Conservation (phyloP, 2,329 filamentous ascomycete species). For the Fusarium tricinctum region DNA sequence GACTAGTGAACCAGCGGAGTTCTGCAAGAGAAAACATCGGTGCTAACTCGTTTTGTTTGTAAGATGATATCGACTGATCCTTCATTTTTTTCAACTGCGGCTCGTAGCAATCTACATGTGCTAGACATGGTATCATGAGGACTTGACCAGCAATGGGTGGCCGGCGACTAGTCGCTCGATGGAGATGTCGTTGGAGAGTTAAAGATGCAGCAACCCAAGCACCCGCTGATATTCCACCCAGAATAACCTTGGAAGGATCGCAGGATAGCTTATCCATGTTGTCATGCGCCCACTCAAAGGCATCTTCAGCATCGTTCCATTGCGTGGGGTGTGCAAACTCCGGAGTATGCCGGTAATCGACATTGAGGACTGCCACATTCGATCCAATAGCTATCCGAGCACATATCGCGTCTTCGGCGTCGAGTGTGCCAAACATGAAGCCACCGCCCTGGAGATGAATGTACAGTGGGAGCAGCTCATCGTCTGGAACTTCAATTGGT, state of each 20-base stretch:
- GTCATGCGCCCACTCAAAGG: constrained; percentile 15
- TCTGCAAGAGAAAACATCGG: constrained; percentile 11
- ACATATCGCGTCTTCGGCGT: constrained; percentile 17
- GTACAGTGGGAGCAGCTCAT: neutral
- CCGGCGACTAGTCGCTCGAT: neutral
- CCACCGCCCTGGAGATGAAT: constrained; percentile 23
- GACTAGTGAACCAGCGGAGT: constrained; percentile 7
- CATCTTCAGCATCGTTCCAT: constrained; percentile 19
- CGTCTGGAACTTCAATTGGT: rapidly evolving
- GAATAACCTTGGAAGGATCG: neutral
- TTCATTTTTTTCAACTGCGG: constrained; percentile 8
- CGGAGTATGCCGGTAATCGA: constrained; percentile 15
- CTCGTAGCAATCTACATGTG: constrained; percentile 11
- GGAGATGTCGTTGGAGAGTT: neutral
- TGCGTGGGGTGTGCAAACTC: constrained; percentile 8
- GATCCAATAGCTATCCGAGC: neutral
- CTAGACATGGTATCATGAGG: constrained; percentile 16
- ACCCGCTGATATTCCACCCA: constrained; percentile 18
- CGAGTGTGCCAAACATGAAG: constrained; percentile 18
- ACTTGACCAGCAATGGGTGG: neutral
- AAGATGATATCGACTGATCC: constrained; percentile 8
- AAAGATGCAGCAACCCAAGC: constrained; percentile 16
- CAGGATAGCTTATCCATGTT: neutral
- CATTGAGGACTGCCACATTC: neutral
- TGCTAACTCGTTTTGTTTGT: neutral